phyloP scores from a whole-genome alignment of 2,329 filamentous ascomycete species.

The Westerdykella ornata region DNA sequence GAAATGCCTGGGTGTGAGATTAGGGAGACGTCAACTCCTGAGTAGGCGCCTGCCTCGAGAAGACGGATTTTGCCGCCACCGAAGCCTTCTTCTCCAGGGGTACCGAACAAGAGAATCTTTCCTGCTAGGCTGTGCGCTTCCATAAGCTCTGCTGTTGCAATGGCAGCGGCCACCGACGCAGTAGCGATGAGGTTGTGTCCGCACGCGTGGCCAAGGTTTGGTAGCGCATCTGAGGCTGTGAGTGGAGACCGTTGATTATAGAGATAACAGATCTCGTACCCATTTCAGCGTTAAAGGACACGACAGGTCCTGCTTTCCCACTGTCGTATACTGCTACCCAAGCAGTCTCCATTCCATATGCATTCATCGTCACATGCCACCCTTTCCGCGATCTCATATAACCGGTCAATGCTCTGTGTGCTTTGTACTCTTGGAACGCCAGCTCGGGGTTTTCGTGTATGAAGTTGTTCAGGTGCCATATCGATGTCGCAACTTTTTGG shows the following conservation, averaged over 20 bases:
- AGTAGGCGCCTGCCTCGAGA: constrained; percentile 41
- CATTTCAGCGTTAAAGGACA: constrained; percentile 42
- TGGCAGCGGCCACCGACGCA: constrained; percentile 43
- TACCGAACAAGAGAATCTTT: constrained; percentile 46
- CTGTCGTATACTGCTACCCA: constrained; percentile 48
- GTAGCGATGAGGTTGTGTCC: constrained; percentile 52
- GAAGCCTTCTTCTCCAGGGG: constrained; percentile 50
- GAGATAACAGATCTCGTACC: constrained; percentile 7
- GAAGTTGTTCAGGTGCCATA: constrained; percentile 45
- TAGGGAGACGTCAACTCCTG: constrained; percentile 32
- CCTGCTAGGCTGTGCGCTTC: constrained; percentile 40
- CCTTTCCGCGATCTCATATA: constrained; percentile 29
- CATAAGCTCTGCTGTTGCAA: constrained; percentile 45
- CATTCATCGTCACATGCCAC: constrained; percentile 49
- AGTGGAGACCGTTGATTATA: background rate
- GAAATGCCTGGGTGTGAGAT: constrained; percentile 25
- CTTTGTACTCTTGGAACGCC: constrained; percentile 43
- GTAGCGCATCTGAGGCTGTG: constrained; percentile 40
- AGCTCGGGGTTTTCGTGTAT: constrained; percentile 50
- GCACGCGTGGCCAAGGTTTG: constrained; percentile 49
- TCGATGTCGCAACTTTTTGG: constrained; percentile 34
- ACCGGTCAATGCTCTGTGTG: constrained; percentile 44
- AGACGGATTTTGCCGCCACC: constrained; percentile 49
- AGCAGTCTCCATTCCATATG: constrained; percentile 48
- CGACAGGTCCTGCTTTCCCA: constrained; percentile 42